Base-by-base conservation (phyloP, 2,329 filamentous ascomycete genomes). In the Neoarthrinium moseri region DNA sequence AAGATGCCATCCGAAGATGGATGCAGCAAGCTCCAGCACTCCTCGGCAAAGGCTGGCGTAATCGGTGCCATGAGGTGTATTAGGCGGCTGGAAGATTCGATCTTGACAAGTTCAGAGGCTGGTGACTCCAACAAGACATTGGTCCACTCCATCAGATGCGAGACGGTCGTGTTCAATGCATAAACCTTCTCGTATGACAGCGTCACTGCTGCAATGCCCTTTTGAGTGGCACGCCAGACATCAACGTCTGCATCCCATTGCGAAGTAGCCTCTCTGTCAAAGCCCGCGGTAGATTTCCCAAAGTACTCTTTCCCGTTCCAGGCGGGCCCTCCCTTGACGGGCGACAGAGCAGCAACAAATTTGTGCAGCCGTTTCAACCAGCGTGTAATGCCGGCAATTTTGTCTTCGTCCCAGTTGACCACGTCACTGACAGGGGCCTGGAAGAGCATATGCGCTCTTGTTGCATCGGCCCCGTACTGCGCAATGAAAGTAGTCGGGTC, bases 371-470 rank as follows among this genome's bases (percentile, higher is more conserved):
- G 78, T 4, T 75, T 73, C 13, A 95, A 75, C 91, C 91, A 96
- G 43, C 91, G 80, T 40, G 87, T 86, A 15, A 95, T 80, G 3
- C 91, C 91, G 0, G 83, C 72, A 40, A 96, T 92, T 63, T 91
- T 92, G 32, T 77, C 72, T 59, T 89, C 88, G 44, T 95, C 89
- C 90, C 91, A 96, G 63, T 94, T 88, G 2, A 96, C 77, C 1
- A 94, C 80, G 46, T 95, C 90, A 33, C 76, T 83, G 12, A 95
- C 87, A 0, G 91, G 89, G 1, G 91, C 91, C 56, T 91, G 87
- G 71, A 96, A 95, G 6, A 96, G 76, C 61, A 96, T 88, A 62
- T 96, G 91, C 4, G 89, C 89, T 46, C 91, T 77, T 2, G 88
- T 91, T 5, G 88, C 84, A 63, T 96, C 91, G 2, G 90, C 88